A percentile compares a stretch with the other conserved stretches of the same genome.
These are phyloP conservation scores for Limonium bicolor DNA, from an alignment of 148 eudicot species.

Conservation along the genomic window DNA sequence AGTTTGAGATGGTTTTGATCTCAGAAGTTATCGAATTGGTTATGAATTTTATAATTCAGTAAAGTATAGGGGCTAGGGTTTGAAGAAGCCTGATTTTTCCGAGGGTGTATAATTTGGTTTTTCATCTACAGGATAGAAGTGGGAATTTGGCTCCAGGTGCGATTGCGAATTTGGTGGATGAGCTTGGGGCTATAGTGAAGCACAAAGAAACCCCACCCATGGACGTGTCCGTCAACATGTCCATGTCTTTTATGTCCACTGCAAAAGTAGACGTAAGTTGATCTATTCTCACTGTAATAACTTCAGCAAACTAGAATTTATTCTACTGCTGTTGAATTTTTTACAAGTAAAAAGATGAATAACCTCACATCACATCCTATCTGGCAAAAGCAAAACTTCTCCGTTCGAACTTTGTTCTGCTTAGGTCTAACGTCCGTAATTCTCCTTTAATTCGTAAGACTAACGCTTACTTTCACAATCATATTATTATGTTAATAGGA, in stretches of 20 bases:
- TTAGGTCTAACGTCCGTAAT: no score
- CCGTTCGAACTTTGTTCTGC: no score
- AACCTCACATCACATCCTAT: no score
- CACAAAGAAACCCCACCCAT: conserved; percentile 33
- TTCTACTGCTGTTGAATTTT: no score
- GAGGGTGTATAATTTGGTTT: neutral
- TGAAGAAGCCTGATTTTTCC: no score
- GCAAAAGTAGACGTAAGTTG: conserved; percentile 58
- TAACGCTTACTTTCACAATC: neutral
- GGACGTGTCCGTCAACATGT: conserved; percentile 69
- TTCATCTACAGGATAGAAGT: conserved; percentile 16
- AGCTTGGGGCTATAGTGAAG: conserved; percentile 35
- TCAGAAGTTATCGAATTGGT: neutral
- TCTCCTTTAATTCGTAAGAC: no score
- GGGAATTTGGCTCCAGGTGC: conserved; percentile 49
- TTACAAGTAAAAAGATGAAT: no score
- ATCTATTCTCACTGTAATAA: neutral
- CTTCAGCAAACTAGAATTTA: no score
- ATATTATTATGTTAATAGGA: neutral
- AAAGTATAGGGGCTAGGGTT: neutral
- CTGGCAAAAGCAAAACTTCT: no score
- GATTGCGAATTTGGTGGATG: conserved; percentile 62
- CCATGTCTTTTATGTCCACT: conserved; percentile 46
- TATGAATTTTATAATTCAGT: no score
- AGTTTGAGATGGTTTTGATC: neutral